phyloP scores from a whole-genome alignment of 306 rosid species.

The Lithocarpus polystachyus region DNA sequence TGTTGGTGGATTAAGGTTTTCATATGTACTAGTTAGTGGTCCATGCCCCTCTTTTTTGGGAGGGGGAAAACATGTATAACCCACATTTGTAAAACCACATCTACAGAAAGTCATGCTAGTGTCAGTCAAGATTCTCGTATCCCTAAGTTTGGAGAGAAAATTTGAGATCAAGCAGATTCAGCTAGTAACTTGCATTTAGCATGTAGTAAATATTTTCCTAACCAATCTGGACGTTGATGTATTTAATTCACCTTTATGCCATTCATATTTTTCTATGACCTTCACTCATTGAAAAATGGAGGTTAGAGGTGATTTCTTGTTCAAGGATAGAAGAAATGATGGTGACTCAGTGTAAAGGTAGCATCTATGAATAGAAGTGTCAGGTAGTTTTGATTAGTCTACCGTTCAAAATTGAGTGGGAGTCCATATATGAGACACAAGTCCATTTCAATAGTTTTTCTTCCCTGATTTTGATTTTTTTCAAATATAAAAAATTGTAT shows the following conservation, averaged over 20 bases:
- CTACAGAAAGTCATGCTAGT: neutral
- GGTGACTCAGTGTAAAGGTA: neutral
- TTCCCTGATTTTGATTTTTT: neutral
- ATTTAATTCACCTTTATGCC: neutral
- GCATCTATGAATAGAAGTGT: neutral
- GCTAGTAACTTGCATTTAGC: neutral
- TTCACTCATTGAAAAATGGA: neutral
- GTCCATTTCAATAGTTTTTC: neutral
- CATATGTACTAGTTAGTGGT: neutral
- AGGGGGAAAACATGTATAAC: neutral
- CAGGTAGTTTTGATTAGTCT: neutral
- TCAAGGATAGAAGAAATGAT: neutral
- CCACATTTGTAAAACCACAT: neutral
- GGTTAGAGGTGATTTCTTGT: neutral
- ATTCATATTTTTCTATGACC: neutral
- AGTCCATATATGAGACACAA: neutral
- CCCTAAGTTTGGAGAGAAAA: neutral
- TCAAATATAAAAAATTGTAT: neutral
- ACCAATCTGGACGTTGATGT: neutral
- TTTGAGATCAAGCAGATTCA: neutral
- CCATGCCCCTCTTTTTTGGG: neutral
- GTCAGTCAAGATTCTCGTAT: neutral
- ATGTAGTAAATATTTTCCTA: neutral
- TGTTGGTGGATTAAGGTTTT: neutral
- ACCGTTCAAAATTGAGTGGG: neutral